phyloP scores from a whole-genome alignment of 441 rosid genomes.

The Codiaeum variegatum region DNA sequence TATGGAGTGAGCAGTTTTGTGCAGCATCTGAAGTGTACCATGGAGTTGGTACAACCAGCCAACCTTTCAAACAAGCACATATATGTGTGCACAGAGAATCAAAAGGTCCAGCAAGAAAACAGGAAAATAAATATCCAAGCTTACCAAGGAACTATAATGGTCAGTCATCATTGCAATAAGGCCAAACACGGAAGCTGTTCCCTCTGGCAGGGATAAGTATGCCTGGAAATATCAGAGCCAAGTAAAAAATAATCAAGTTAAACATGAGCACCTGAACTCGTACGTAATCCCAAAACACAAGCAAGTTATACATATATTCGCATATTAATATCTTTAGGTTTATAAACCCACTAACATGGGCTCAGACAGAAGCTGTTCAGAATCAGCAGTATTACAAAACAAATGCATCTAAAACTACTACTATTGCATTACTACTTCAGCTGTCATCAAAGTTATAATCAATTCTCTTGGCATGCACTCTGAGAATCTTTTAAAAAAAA shows the following conservation, averaged over 20 bases:
- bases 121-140: slow-evolving; percentile 23
- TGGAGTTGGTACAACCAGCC: neutral
- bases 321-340: no score
- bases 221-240: slow-evolving; percentile 50
- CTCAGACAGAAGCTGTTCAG: neutral
- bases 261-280: neutral
- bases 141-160: slow-evolving; percentile 80
- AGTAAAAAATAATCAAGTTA: neutral
- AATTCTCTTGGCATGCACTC: neutral
- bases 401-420: neutral
- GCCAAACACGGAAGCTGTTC: slow-evolving; percentile 87
- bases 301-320: neutral
- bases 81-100: neutral
- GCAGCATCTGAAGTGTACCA: neutral
- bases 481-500: neutral
- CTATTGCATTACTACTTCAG: neutral
- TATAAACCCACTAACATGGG: neutral
- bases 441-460: neutral
- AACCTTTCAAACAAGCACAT: neutral
- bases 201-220: slow-evolving; percentile 91
- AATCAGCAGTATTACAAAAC: neutral
- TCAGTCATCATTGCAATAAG: slow-evolving; percentile 98
- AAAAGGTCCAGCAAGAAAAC: neutral
- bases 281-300: neutral
- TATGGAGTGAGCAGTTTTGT: neutral